phyloP scores from a whole-genome alignment of 306 rosid genomes.

The Benincasa hispida region DNA sequence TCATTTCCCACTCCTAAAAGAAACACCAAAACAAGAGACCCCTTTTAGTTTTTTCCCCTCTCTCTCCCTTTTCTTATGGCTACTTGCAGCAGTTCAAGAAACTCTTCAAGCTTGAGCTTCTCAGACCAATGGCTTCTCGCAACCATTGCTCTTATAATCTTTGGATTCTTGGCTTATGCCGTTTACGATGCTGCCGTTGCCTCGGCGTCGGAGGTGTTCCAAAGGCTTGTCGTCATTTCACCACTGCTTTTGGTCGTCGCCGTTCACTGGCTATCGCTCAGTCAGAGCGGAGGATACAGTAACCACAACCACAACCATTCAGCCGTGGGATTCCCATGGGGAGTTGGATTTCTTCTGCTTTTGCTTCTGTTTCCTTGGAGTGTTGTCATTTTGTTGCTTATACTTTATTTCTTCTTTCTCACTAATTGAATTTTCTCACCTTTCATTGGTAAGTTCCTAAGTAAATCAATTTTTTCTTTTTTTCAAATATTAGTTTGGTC shows the following conservation, averaged over 20 bases:
- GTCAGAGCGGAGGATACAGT: background rate
- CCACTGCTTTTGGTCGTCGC: background rate
- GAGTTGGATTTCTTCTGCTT: background rate
- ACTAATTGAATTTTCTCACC: background rate
- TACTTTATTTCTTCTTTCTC: background rate
- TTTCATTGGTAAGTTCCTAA: background rate
- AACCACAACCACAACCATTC: background rate
- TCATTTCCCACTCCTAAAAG: background rate
- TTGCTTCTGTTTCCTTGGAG: constrained; percentile 1
- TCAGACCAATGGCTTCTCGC: constrained; percentile 6
- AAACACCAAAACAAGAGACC: background rate
- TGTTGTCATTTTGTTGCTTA: background rate
- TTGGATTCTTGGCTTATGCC: background rate
- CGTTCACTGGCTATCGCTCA: constrained; percentile 1
- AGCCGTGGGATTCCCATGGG: constrained; percentile 3
- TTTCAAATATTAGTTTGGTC: too few relatives aligned
- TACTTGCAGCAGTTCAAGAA: background rate
- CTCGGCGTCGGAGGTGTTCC: background rate
- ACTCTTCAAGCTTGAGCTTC: background rate
- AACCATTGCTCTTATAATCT: background rate
- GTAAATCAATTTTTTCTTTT: too few relatives aligned
- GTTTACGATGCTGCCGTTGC: background rate
- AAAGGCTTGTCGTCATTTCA: background rate
- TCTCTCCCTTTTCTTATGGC: background rate
- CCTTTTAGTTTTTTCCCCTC: background rate